These are phyloP conservation scores for Suillus americanus DNA, from an alignment of 768 basidiomycete species.

Conservation along the genomic window DNA sequence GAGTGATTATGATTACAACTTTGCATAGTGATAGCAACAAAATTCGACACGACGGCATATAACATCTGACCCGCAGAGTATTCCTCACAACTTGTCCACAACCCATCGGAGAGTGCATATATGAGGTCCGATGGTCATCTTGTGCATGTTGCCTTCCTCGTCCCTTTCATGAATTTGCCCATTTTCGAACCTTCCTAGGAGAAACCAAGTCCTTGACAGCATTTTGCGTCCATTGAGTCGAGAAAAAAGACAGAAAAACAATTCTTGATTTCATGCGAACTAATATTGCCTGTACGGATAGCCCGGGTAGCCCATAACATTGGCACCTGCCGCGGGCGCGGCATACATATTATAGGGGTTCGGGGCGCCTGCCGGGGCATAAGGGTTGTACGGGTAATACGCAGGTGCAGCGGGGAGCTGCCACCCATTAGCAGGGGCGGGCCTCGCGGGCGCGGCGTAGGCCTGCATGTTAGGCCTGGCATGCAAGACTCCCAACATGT, in stretches of 20 bases:
- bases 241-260: not conserved
- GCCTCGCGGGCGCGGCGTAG: not conserved
- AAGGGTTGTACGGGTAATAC: not conserved
- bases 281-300: not conserved
- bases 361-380: not conserved
- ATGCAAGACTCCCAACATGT: not conserved
- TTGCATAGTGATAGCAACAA: not conserved
- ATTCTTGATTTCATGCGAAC: not conserved
- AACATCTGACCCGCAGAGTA: not conserved
- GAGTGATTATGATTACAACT: not conserved
- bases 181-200: not conserved
- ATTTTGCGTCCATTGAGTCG: not conserved
- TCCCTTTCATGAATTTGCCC: not conserved
- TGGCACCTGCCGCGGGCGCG: not conserved
- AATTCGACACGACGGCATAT: not conserved
- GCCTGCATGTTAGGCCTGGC: not conserved
- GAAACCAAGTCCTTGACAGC: not conserved
- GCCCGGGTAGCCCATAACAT: not conserved
- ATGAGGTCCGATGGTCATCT: not conserved
- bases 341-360: not conserved
- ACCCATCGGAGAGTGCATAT: not conserved
- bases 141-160: not conserved
- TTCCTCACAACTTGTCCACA: not conserved
- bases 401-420: not conserved
- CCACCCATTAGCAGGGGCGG: not conserved